Evolutionary conservation across 2,329 filamentous ascomycete species (phyloP), one percentile per base, ranked within the genome.

Genomic region (Colletotrichum godetiae): DNA sequence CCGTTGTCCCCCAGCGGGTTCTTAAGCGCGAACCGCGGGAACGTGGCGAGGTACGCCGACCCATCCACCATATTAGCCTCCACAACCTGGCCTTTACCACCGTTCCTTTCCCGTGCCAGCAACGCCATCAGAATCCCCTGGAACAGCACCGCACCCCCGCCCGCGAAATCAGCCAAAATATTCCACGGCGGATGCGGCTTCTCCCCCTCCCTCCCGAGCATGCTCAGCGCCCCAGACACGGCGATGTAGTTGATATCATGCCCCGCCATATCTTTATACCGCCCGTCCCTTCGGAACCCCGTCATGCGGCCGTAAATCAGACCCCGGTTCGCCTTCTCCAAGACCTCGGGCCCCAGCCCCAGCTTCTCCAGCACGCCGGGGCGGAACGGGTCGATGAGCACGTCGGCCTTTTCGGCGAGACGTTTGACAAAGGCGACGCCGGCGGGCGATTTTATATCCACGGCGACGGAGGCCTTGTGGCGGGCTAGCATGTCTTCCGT

Each of bases 1-100:
- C 90, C 87, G 4, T 82, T 81, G 76, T 85, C 81, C 86, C 94
- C 95, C 52, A 91, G 80, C 0, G 89, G 87, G 7, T 86, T 91
- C 79, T 92, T 92, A 74, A 88, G 86, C 33, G 87, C 86, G 74
- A 97, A 85, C 42, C 96, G 88, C 64, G 94, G 92, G 84, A 96
- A 96, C 0, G 92, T 93, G 1, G 92, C 92, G 31, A 98, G 84
- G 81, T 96, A 96, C 46, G 91, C 90, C 27, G 89, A 90, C 10
- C 96, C 96, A 84, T 98, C 96, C 13, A 98, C 96, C 96, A 98
- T 98, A 82, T 97, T 98, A 19, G 94, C 94, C 84, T 98, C 95
- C 10, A 98, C 95, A 13, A 98, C 92, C 83, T 98, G 96, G 0
- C 96, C 96, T 2, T 84, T 85, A 0, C 94, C 94, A 2, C 71